phyloP scores from a whole-genome alignment of 2,329 filamentous ascomycete species.

The Teratosphaeria destructans region DNA sequence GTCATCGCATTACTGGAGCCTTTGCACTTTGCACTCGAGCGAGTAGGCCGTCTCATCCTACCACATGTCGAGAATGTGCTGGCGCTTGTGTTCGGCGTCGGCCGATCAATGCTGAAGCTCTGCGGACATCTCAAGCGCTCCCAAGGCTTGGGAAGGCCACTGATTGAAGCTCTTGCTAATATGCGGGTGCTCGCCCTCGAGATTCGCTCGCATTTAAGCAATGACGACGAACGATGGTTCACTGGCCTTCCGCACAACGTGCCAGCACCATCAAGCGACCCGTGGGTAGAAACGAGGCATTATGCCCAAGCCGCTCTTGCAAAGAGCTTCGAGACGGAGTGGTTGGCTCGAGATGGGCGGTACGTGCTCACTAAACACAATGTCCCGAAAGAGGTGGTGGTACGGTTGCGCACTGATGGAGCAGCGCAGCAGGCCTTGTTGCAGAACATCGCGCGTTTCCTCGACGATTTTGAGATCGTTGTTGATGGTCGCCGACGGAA shows the following conservation, averaged over 20 bases:
- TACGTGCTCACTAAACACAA: constrained; percentile 40
- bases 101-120: background rate
- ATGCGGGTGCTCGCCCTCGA: background rate
- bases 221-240: background rate
- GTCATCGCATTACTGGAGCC: constrained; percentile 10
- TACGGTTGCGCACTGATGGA: constrained; percentile 24
- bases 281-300: constrained; percentile 12
- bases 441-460: background rate
- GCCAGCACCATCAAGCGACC: background rate
- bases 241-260: background rate
- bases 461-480: constrained; percentile 3
- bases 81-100: constrained; percentile 2
- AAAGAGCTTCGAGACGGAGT: constrained; percentile 35
- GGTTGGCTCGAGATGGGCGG: constrained; percentile 34
- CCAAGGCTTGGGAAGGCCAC: too few species aligned
- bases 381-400: constrained; percentile 33
- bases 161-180: background rate
- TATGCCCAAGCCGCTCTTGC: constrained; percentile 31
- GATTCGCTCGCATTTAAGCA: background rate
- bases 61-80: constrained; percentile 9
- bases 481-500: background rate
- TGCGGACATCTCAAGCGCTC: constrained; percentile 1
- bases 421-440: constrained; percentile 4
- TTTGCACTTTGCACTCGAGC: constrained; percentile 3
- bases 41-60: constrained; percentile 6